These are phyloP conservation scores for Paramecium sonneborni DNA, from an alignment of 73 alveolate genomes.

Conservation along the genomic window DNA sequence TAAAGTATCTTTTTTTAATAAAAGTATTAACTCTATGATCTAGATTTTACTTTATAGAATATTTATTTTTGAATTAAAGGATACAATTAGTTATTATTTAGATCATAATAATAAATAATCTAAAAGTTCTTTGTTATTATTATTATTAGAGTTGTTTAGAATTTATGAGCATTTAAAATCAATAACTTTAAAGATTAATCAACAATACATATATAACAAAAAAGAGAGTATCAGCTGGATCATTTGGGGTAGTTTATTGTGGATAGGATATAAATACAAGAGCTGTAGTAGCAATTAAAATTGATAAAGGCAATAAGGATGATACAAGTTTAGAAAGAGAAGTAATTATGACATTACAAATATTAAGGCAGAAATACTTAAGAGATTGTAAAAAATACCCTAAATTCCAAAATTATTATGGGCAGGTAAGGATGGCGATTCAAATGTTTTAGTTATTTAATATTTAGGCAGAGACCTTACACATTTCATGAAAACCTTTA, in stretches of 20 bases:
- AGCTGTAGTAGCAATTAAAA: background rate
- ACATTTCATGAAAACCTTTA: constrained; percentile 79
- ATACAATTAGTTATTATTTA: background rate
- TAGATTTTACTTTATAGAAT: too few species aligned
- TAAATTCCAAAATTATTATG: constrained; percentile 59
- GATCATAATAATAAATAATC: background rate
- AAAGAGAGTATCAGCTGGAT: constrained; percentile 86
- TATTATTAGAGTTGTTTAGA: background rate
- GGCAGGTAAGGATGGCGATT: constrained; percentile 82
- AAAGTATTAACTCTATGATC: too few species aligned
- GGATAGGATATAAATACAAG: constrained; percentile 67
- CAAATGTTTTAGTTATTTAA: constrained; percentile 84
- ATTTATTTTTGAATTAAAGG: too few species aligned
- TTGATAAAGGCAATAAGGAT: constrained; percentile 25
- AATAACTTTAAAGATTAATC: background rate
- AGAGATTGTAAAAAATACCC: background rate
- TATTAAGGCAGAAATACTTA: constrained; percentile 55
- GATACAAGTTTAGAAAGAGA: constrained; percentile 49
- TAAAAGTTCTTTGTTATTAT: background rate
- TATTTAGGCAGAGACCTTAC: constrained; percentile 93
- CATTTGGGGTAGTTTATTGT: constrained; percentile 90
- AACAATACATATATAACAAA: constrained; percentile 47
- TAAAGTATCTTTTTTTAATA: too few species aligned
- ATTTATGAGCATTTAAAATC: background rate
- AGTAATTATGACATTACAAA: background rate